Percentiles rank a stretch among this genome's conserved stretches.
phyloP scores from a whole-genome alignment of 169 alveolate species.

The Eimeria tenella region DNA sequence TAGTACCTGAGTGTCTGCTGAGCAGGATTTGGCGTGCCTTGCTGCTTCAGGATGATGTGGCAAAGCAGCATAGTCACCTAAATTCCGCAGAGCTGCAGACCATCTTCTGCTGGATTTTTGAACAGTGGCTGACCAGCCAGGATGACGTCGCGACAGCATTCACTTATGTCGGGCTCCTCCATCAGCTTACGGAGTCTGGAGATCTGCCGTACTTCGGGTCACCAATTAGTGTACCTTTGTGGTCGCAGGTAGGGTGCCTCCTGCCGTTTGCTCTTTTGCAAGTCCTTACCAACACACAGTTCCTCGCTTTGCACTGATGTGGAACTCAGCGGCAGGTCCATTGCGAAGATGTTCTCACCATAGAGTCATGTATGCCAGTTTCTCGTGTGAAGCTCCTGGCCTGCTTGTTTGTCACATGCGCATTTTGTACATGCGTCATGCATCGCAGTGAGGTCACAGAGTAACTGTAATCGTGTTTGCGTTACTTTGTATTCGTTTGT shows the following conservation, averaged over 20 bases:
- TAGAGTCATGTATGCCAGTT: background rate
- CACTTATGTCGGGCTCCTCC: conserved; percentile 13
- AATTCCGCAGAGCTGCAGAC: conserved; percentile 12
- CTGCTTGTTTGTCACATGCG: background rate
- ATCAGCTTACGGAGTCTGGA: background rate
- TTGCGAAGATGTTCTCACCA: too few species aligned
- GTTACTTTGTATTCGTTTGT: background rate
- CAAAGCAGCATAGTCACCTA: conserved; percentile 39
- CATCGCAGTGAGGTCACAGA: too few species aligned
- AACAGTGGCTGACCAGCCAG: conserved; percentile 39
- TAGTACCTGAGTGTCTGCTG: too few species aligned
- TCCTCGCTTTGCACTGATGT: too few species aligned
- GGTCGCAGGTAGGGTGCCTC: conserved; percentile 2
- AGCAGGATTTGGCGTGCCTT: background rate
- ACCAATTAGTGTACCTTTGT: background rate
- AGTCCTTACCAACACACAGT: too few species aligned
- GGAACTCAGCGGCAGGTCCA: too few species aligned
- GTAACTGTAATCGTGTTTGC: too few species aligned
- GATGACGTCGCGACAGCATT: conserved; percentile 1
- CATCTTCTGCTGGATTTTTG: conserved; percentile 30
- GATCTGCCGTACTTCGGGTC: conserved; percentile 37
- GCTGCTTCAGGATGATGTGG: conserved; percentile 20
- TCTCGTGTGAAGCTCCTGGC: background rate
- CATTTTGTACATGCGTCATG: background rate
- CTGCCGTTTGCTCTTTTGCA: too few species aligned